Percentiles rank a stretch among this genome's conserved stretches.
Evolutionary conservation across 2,329 filamentous ascomycete species (phyloP).

Genomic region (Simplicillium sp.): DNA sequence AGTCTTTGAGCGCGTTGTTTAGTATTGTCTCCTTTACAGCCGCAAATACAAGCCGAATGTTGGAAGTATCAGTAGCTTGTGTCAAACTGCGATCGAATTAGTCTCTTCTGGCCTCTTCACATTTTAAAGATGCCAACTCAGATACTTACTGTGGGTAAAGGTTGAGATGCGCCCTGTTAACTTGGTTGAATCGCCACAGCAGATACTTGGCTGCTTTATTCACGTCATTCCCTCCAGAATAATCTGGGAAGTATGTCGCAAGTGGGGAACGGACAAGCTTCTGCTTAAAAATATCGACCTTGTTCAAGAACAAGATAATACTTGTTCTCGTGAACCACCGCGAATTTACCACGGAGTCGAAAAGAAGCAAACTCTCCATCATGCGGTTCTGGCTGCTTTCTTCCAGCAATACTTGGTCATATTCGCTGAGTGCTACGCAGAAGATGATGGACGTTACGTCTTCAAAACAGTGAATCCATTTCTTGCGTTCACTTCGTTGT

Average conservation of each 20-base stretch:
- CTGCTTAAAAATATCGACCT: constrained; percentile 95
- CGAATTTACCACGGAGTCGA: constrained; percentile 97
- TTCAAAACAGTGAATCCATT: constrained; percentile 99
- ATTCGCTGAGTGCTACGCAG: constrained; percentile 95
- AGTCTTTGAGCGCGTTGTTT: constrained; percentile 96
- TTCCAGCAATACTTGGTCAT: constrained; percentile 93
- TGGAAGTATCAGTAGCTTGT: constrained; percentile 97
- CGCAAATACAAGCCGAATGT: constrained; percentile 94
- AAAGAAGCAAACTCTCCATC: constrained; percentile 95
- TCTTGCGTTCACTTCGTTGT: constrained; percentile 94
- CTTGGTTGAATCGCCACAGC: constrained; percentile 97
- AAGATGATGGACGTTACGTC: constrained; percentile 99
- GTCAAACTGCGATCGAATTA: constrained; percentile 57
- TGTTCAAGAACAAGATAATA: constrained; percentile 97
- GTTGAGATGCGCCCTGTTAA: constrained; percentile 91
- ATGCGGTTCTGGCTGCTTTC: constrained; percentile 98
- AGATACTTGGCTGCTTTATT: constrained; percentile 97
- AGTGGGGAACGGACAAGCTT: constrained; percentile 85
- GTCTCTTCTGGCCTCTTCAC: neutral
- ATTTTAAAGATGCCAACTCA: neutral
- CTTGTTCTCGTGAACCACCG: constrained; percentile 98
- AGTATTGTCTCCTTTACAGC: constrained; percentile 98
- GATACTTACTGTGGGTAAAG: constrained; percentile 84
- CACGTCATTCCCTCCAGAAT: constrained; percentile 94
- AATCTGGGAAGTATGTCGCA: constrained; percentile 94